A percentile compares a stretch with the other conserved stretches of the same genome.
Conservation (phyloP, 805 yeast genomes). For the Debaryomyces prosopidis region DNA sequence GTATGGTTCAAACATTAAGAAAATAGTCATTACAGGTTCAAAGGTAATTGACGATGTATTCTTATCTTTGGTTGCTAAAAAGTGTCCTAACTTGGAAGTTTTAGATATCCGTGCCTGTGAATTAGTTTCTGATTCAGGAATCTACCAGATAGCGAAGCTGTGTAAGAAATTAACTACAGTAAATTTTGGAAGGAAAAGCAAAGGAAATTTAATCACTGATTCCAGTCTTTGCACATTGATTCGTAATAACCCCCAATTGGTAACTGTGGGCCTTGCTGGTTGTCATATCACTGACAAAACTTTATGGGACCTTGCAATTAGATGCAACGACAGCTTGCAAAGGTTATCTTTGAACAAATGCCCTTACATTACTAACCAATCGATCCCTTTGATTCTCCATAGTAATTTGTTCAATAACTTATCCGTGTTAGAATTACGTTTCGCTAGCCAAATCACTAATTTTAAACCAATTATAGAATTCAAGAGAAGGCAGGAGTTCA, state of each 20-base stretch:
- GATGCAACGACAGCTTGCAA: slow-evolving; percentile 49
- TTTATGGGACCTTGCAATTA: slow-evolving; percentile 74
- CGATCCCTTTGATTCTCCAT: slow-evolving; percentile 51
- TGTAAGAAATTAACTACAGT: slow-evolving; percentile 60
- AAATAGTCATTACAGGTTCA: slow-evolving; percentile 71
- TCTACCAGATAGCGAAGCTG: slow-evolving; percentile 61
- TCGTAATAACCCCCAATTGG: slow-evolving; percentile 50
- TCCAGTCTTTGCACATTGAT: slow-evolving; percentile 60
- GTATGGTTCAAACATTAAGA: slow-evolving; percentile 28
- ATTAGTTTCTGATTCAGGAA: slow-evolving; percentile 69
- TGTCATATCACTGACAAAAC: slow-evolving; percentile 75
- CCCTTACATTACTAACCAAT: slow-evolving; percentile 53
- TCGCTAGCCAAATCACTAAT: slow-evolving; percentile 55
- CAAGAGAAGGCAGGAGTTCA: slow-evolving; percentile 51
- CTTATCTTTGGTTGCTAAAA: slow-evolving; percentile 49
- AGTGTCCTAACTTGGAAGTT: slow-evolving; percentile 58
- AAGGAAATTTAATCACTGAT: slow-evolving; percentile 71
- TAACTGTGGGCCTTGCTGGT: slow-evolving; percentile 87
- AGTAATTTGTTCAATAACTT: slow-evolving; percentile 55
- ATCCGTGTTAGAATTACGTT: slow-evolving; percentile 76
- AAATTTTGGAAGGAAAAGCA: slow-evolving; percentile 77
- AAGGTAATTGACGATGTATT: slow-evolving; percentile 60
- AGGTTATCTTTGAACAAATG: slow-evolving; percentile 80
- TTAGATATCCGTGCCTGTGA: slow-evolving; percentile 87
- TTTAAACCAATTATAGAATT: slow-evolving; percentile 68